A percentile compares a stretch with the other conserved stretches of the same genome.
These are phyloP conservation scores for Epichloe aotearoae DNA, from an alignment of 2,329 filamentous ascomycete species.

Conservation along the genomic window DNA sequence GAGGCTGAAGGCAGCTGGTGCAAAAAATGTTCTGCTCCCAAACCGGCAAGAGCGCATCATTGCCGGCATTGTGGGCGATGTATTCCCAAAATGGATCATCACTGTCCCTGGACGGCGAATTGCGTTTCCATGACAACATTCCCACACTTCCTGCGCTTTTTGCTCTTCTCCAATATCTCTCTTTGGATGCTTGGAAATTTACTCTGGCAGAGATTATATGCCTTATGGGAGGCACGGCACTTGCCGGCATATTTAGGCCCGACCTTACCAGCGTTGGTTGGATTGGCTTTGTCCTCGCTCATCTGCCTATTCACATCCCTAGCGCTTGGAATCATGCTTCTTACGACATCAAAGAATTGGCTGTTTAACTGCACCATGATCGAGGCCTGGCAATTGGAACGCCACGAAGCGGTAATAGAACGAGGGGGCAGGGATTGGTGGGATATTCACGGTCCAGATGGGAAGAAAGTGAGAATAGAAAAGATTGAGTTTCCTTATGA, in stretches of 20 bases:
- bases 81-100: slow-evolving; percentile 73
- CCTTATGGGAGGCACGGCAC: slow-evolving; percentile 51
- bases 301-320: slow-evolving; percentile 46
- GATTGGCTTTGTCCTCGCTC: slow-evolving; percentile 47
- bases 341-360: slow-evolving; percentile 48
- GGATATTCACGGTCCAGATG: slow-evolving; percentile 22
- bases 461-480: slow-evolving; percentile 35
- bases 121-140: slow-evolving; percentile 74
- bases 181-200: slow-evolving; percentile 50
- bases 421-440: slow-evolving; percentile 34
- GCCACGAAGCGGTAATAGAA: slow-evolving; percentile 44
- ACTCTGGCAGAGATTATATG: slow-evolving; percentile 42
- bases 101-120: slow-evolving; percentile 76
- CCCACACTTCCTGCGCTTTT: slow-evolving; percentile 75
- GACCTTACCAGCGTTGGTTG: slow-evolving; percentile 40
- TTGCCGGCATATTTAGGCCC: slow-evolving; percentile 67
- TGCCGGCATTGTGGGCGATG: slow-evolving; percentile 64
- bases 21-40: slow-evolving; percentile 59
- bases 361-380: slow-evolving; percentile 65
- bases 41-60: slow-evolving; percentile 69
- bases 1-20: slow-evolving; percentile 46
- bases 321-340: slow-evolving; percentile 49
- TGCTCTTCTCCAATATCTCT: slow-evolving; percentile 52
- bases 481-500: slow-evolving; percentile 74
- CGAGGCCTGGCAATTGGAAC: slow-evolving; percentile 61